Evolutionary conservation across 163 green algal species (phyloP).

Genomic region (Scenedesmus sp.): DNA sequence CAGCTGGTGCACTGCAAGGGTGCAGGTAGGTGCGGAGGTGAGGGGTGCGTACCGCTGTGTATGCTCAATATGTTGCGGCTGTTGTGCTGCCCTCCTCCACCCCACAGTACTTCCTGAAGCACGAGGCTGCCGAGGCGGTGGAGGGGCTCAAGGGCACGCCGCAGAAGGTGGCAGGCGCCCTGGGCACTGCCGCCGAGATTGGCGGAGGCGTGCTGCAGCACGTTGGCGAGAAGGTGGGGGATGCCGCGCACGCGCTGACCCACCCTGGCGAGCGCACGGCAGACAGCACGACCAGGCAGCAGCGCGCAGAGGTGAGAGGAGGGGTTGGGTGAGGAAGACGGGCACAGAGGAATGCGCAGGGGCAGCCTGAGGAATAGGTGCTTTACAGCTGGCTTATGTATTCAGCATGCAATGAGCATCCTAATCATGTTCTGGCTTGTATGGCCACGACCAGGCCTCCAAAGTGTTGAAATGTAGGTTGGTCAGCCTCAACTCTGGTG

Average conservation of each 20-base stretch:
- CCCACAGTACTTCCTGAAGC: conserved; percentile 44
- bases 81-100: neutral
- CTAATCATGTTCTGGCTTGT: too few species aligned
- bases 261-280: neutral
- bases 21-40: too few species aligned
- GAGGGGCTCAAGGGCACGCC: neutral
- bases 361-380: too few species aligned
- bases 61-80: neutral
- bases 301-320: neutral
- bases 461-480: too few species aligned
- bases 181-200: conserved; percentile 43
- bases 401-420: too few species aligned
- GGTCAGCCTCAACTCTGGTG: too few species aligned
- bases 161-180: neutral
- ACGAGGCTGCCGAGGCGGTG: neutral
- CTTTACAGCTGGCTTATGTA: too few species aligned
- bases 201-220: conserved; percentile 16
- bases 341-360: neutral
- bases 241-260: neutral
- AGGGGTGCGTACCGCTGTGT: too few species aligned
- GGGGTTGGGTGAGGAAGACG: neutral
- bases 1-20: neutral
- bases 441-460: too few species aligned
- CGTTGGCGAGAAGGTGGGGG: neutral
- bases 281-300: neutral